A percentile compares a stretch with the other conserved stretches of the same genome.
Conservation (phyloP, 2,329 filamentous ascomycete genomes). For the Dryadomyces quercivorus region DNA sequence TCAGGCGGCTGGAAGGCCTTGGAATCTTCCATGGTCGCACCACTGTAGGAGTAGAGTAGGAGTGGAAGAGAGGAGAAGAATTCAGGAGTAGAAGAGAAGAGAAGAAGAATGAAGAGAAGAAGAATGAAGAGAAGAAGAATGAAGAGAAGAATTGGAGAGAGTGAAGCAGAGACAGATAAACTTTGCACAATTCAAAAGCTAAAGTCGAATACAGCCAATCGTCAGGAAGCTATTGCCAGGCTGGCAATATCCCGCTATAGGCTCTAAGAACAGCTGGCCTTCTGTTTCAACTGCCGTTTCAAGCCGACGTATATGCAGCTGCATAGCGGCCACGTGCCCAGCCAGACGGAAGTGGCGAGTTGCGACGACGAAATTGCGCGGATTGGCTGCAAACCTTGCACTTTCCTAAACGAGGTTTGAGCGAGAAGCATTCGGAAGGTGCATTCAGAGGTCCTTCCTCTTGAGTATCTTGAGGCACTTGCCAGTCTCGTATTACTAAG, state of each 20-base stretch:
- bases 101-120: not conserved
- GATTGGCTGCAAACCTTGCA: not conserved
- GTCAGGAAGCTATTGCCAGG: too few relatives aligned
- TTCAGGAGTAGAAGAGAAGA: not conserved
- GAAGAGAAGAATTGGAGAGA: too few relatives aligned
- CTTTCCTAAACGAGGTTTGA: not conserved
- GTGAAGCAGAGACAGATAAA: too few relatives aligned
- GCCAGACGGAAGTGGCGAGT: too few relatives aligned
- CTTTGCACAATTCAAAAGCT: too few relatives aligned
- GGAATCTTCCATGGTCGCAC: constrained; percentile 10
- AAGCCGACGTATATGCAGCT: not conserved
- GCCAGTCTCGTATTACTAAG: too few relatives aligned
- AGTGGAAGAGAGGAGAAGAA: not conserved
- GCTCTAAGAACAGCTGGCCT: not conserved
- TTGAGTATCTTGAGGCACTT: too few relatives aligned
- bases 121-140: too few relatives aligned
- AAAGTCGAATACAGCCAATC: too few relatives aligned
- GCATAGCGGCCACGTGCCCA: constrained; percentile 8
- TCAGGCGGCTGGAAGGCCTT: constrained; percentile 9
- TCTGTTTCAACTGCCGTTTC: not conserved
- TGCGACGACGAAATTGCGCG: not conserved
- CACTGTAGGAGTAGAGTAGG: not conserved
- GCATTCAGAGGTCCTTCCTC: too few relatives aligned
- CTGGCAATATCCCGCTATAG: too few relatives aligned
- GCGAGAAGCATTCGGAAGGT: too few relatives aligned